These are phyloP conservation scores for Triangularia setosa DNA, from an alignment of 2,329 filamentous ascomycete genomes.

Conservation along the genomic window DNA sequence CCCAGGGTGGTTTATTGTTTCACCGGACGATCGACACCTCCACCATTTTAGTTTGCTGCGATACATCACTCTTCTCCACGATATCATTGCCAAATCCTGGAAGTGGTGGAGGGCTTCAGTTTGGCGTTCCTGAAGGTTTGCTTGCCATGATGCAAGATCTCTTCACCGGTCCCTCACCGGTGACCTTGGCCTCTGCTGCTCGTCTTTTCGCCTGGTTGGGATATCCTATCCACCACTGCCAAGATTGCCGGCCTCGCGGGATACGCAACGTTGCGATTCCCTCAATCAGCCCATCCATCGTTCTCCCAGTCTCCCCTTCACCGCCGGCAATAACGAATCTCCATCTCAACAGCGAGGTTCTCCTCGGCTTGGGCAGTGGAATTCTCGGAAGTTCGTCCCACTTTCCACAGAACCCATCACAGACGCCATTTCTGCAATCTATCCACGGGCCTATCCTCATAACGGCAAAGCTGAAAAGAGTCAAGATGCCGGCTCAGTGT, in stretches of 20 bases:
- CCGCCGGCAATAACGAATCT: conserved; percentile 2
- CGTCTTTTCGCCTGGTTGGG: not conserved
- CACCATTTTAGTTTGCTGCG: not conserved
- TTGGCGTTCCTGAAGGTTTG: not conserved
- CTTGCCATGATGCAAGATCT: not conserved
- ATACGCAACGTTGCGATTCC: not conserved
- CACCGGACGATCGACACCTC: not conserved
- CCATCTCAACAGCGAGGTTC: not conserved
- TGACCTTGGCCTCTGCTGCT: not conserved
- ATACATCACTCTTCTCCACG: not conserved
- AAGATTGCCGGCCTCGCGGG: not conserved
- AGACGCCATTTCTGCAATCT: not conserved
- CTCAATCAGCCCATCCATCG: not conserved
- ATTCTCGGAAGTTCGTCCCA: not conserved
- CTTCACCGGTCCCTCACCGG: not conserved
- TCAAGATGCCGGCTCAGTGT: not conserved
- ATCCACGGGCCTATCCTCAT: not conserved
- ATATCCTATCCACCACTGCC: conserved; percentile 1
- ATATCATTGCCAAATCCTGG: not conserved
- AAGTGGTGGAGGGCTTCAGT: not conserved
- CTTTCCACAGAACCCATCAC: not conserved
- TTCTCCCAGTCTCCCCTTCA: not conserved
- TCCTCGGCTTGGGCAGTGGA: not conserved
- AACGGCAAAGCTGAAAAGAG: not conserved
- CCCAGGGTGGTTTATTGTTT: not conserved